Base-by-base conservation (phyloP, 805 yeast species). In the Saccharomycopsis schoenii region DNA sequence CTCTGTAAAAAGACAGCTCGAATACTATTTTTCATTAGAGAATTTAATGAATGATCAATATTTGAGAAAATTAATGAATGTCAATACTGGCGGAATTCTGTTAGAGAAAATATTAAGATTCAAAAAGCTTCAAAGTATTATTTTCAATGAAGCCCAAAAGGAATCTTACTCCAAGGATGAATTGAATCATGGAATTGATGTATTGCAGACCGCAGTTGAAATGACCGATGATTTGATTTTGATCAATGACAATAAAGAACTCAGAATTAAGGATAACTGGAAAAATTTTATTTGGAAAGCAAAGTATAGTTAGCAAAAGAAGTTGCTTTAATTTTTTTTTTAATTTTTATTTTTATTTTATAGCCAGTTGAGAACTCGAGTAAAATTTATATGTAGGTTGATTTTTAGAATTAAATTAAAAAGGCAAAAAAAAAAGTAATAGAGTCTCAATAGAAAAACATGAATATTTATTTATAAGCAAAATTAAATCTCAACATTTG, bases 21-120 rank as follows among this genome's bases (percentile, higher is more conserved):
- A 89, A 70, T 94, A 94, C 77, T 94, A 94, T 73, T 88, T 94
- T 75, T 86, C 96, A 37, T 78, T 85, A 58, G 96, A 90, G 68
- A 94, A 94, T 73, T 79, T 94, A 73, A 77, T 86, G 67, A 88
- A 90, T 74, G 99, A 94, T 74, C 76, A 85, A 58, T 93, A 75
- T 71, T 78, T 94, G 73, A 83, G 97, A 73, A 81, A 83, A 66
- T 88, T 88, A 68, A 88, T 93, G 96, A 82, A 85, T 72, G 68
- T 6, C 3, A 68, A 80, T 56, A 78, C 83, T 62, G 97, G 97
- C 29, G 85, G 85, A 78, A 79, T 91, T 60, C 83, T 85, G 40
- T 72, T 90, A 61, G 69, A 72, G 5, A 78, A 83, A 61, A 78
- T 90, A 65, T 83, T 89, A 62, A 76, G 79, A 62, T 91, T 91